A percentile compares a stretch with the other conserved stretches of the same genome.
Evolutionary conservation across 768 basidiomycete species (phyloP).

Genomic region (Xerocomellus chrysenteron): DNA sequence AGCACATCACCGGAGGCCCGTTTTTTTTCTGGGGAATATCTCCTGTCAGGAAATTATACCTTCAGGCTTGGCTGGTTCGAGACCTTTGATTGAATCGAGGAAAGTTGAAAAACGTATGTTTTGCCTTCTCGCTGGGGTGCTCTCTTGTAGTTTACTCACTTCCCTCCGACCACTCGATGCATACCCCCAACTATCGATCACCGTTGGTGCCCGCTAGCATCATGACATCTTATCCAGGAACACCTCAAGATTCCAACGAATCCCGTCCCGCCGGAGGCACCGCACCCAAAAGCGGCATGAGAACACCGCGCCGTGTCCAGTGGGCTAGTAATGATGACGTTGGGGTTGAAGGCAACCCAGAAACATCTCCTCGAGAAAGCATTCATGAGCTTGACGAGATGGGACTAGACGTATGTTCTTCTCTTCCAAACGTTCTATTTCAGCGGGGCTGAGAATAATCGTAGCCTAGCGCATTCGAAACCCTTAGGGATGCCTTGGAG

Average conservation of each 20-base stretch:
- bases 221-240: slow-evolving; percentile 16
- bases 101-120: slow-evolving; percentile 8
- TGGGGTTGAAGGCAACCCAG: neutral
- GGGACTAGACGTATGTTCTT: slow-evolving; percentile 48
- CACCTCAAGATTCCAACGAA: slow-evolving; percentile 4
- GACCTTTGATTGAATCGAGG: neutral
- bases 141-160: neutral
- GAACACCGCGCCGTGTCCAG: slow-evolving; percentile 53
- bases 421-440: neutral
- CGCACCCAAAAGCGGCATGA: slow-evolving; percentile 30
- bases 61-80: neutral
- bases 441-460: neutral
- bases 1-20: neutral
- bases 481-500: slow-evolving; percentile 51
- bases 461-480: slow-evolving; percentile 50
- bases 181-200: slow-evolving; percentile 4
- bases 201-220: slow-evolving; percentile 9
- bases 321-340: slow-evolving; percentile 41
- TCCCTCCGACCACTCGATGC: neutral
- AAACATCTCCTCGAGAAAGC: slow-evolving; percentile 8
- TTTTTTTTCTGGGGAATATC: too few relatives aligned
- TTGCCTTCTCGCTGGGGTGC: too few relatives aligned
- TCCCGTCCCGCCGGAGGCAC: slow-evolving; percentile 19
- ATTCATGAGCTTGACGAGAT: slow-evolving; percentile 53
- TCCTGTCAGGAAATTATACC: too few relatives aligned